Evolutionary conservation across 192 early-diverging fungal species (phyloP).

Genomic region (Coemansia reversa): DNA sequence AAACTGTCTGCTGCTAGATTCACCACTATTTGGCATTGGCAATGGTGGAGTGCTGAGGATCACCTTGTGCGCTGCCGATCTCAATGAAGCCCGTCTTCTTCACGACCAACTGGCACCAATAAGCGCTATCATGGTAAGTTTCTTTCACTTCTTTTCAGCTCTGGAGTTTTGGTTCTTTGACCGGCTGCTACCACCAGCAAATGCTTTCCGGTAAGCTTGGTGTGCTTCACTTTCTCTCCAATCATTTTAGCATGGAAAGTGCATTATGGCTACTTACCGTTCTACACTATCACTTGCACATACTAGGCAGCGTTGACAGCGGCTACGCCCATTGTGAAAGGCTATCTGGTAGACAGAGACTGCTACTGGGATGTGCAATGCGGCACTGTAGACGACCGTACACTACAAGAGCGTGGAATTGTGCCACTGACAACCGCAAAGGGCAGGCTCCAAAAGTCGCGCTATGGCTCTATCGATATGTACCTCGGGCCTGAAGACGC

Average conservation of each 20-base stretch:
- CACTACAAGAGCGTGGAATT: slow-evolving; percentile 81
- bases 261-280: background rate
- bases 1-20: slow-evolving; percentile 91
- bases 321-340: slow-evolving; percentile 87
- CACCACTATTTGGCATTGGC: slow-evolving; percentile 97
- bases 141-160: background rate
- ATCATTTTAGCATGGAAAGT: background rate
- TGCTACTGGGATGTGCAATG: slow-evolving; percentile 97
- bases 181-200: background rate
- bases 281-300: background rate
- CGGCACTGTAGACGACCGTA: slow-evolving; percentile 88
- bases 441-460: slow-evolving; percentile 87
- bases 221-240: background rate
- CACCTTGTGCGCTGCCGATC: slow-evolving; percentile 92
- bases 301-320: slow-evolving; percentile 81
- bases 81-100: slow-evolving; percentile 86
- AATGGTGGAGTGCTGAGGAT: slow-evolving; percentile 90
- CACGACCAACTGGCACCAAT: slow-evolving; percentile 94
- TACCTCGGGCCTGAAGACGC: slow-evolving; percentile 67
- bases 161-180: background rate
- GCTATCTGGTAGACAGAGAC: slow-evolving; percentile 92
- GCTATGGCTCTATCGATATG: slow-evolving; percentile 90
- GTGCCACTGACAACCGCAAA: slow-evolving; percentile 72
- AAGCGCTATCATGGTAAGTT: slow-evolving; percentile 80
- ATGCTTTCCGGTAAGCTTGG: background rate